Conservation (phyloP, 2,329 filamentous ascomycete species). For the Paraconiothyrium brasiliense region DNA sequence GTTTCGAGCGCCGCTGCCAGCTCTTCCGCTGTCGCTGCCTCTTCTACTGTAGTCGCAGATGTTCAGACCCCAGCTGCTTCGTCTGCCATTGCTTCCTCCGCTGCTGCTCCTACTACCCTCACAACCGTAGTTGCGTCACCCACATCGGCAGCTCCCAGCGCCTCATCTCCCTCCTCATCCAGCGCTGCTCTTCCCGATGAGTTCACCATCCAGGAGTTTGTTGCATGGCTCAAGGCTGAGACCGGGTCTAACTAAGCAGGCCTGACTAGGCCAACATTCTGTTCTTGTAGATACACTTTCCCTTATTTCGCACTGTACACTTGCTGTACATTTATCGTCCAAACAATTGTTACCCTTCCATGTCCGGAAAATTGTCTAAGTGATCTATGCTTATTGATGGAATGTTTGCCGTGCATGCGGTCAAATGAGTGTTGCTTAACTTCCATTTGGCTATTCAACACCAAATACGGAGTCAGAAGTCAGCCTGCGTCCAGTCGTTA, state of each 20-base stretch:
- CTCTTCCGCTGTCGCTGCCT: not conserved
- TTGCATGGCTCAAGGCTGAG: conserved; percentile 8
- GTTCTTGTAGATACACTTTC: not conserved
- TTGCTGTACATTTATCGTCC: not conserved
- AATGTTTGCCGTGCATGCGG: no score
- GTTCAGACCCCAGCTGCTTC: not conserved
- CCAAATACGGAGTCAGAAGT: no score
- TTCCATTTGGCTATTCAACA: no score
- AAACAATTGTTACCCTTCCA: not conserved
- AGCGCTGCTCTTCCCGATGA: not conserved
- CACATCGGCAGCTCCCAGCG: not conserved
- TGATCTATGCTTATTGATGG: no score
- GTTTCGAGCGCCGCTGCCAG: not conserved
- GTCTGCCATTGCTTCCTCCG: not conserved
- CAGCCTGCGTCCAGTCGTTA: no score
- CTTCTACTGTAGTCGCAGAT: not conserved
- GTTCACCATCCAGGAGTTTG: conserved; percentile 11
- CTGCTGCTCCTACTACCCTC: not conserved
- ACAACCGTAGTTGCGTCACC: not conserved
- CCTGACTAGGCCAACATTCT: not conserved
- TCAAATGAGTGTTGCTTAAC: no score
- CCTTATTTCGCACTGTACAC: not conserved
- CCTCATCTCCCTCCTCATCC: not conserved
- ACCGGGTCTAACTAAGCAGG: not conserved
- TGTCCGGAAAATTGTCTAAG: no score